Base-by-base conservation (phyloP, 208 protist species). In the Leishmania mexicana region DNA sequence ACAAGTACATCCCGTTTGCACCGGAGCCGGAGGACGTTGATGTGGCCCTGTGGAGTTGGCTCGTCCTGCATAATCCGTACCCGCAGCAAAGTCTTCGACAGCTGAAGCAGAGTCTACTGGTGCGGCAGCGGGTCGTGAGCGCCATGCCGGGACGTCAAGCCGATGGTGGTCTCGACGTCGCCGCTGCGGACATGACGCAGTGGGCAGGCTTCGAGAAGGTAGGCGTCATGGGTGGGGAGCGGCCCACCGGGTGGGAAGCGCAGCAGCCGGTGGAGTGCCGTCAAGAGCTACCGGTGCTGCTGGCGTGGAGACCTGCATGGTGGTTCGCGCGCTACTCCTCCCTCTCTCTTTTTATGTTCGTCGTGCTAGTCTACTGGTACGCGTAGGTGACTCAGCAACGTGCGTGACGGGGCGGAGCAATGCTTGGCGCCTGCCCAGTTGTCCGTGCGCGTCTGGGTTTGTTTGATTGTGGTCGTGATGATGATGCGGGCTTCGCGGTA, bases 231-330 rank as follows among this genome's bases (percentile, higher is more conserved):
- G 81, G 76, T 19, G 68, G 38, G n/a, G 81, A 80, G 49, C 81
- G 58, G n/a, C 67, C 57, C 68, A 76, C 38, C n/a, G 47, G 35
- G 28, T 76, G 74, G 64, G 82, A 81, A 7, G 38, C 64, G 21
- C 82, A 78, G 72, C 60, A 78, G 60, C 45, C 17, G 60, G 47
- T 38, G 79, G 49, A 68, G 58, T 74, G 19, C 13, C 67, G 38
- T 17, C n/a, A 49, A 38, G 81, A 85, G 71, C 57, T 76, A 35
- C 79, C 79, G 35, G 86, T 89, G 24, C 67, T 92, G 47, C 45
- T 89, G 60, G 75, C 75, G 72, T 92, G 88, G 88, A 81, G 84
- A n/a, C 85, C 88, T 19, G 80, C 84, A n/a, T 85, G 79, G 81
- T 86, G 79, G 86, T 89, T 88, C 31, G 58, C 74, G 15, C 88